These are phyloP conservation scores for Lasiosphaeria hispida DNA, from an alignment of 495 filamentous ascomycete species.

Conservation along the genomic window DNA sequence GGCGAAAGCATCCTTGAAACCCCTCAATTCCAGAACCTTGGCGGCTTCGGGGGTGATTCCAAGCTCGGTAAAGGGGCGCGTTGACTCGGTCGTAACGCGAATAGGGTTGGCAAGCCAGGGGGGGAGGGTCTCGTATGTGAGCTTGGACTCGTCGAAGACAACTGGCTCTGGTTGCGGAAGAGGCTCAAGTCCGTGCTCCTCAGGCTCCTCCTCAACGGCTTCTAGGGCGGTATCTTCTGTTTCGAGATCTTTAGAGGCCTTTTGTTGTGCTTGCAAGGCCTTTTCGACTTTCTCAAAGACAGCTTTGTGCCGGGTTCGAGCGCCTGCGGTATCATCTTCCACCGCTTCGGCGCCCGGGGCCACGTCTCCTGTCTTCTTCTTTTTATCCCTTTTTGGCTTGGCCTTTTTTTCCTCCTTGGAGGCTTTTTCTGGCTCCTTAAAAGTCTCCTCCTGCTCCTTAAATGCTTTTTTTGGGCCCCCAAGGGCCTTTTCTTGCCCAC, in stretches of 20 bases:
- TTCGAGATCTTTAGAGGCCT: conserved; percentile 12
- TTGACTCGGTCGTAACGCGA: conserved; percentile 56
- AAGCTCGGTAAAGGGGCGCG: conserved; percentile 60
- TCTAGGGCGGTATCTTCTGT: conserved; percentile 28
- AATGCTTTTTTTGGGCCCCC: too few relatives aligned
- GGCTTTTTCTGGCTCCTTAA: neutral
- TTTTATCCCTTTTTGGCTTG: conserved; percentile 31
- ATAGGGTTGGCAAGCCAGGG: conserved; percentile 75
- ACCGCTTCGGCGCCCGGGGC: conserved; percentile 13
- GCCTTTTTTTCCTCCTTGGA: conserved; percentile 10
- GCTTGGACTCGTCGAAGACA: conserved; percentile 48
- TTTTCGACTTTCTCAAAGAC: conserved; percentile 51
- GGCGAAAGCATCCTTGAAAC: conserved; percentile 74
- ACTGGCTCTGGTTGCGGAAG: conserved; percentile 71
- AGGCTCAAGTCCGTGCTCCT: conserved; percentile 66
- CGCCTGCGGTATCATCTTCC: conserved; percentile 20
- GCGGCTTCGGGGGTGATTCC: conserved; percentile 41
- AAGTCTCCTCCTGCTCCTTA: neutral
- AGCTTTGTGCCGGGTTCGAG: conserved; percentile 40
- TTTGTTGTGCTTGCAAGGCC: conserved; percentile 31
- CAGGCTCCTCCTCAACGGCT: conserved; percentile 52
- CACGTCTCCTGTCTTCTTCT: conserved; percentile 31
- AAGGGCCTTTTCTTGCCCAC: neutral
- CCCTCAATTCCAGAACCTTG: conserved; percentile 59
- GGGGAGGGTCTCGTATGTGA: conserved; percentile 57